Conservation (phyloP, 2,329 filamentous ascomycete species). For the Fusarium tricinctum region DNA sequence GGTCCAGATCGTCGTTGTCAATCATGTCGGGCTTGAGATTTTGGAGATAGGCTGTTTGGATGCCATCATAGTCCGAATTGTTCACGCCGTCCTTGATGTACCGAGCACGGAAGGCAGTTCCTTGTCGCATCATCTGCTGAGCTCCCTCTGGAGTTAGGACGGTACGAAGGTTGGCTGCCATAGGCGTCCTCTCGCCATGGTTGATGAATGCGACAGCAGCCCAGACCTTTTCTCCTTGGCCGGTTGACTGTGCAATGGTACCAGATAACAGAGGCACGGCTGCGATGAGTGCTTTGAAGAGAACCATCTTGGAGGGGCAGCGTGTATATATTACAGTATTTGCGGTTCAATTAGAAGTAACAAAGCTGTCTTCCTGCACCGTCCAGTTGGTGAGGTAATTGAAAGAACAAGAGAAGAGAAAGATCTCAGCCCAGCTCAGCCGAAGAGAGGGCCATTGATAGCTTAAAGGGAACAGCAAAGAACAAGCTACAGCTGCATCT, state of each 20-base stretch:
- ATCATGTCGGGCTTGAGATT: constrained; percentile 61
- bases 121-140: constrained; percentile 65
- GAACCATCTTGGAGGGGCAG: constrained; percentile 38
- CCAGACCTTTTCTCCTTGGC: constrained; percentile 60
- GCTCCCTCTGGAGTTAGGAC: constrained; percentile 67
- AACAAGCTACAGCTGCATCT: constrained; percentile 30
- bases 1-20: constrained; percentile 62
- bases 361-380: constrained; percentile 21
- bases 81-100: constrained; percentile 58
- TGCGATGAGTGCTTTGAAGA: constrained; percentile 26
- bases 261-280: constrained; percentile 42
- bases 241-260: constrained; percentile 50
- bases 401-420: constrained; percentile 19
- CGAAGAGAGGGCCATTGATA: constrained; percentile 20
- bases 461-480: constrained; percentile 23
- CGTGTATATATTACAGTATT: not conserved
- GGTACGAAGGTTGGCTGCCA: constrained; percentile 48
- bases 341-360: not conserved
- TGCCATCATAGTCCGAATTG: constrained; percentile 46
- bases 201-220: constrained; percentile 64
- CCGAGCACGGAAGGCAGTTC: constrained; percentile 62
- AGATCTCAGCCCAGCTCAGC: constrained; percentile 12
- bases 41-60: constrained; percentile 56
- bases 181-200: constrained; percentile 68
- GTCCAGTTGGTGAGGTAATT: constrained; percentile 24